Evolutionary conservation across 768 basidiomycete species (phyloP).

Genomic region (Phaeotremella fagi): DNA sequence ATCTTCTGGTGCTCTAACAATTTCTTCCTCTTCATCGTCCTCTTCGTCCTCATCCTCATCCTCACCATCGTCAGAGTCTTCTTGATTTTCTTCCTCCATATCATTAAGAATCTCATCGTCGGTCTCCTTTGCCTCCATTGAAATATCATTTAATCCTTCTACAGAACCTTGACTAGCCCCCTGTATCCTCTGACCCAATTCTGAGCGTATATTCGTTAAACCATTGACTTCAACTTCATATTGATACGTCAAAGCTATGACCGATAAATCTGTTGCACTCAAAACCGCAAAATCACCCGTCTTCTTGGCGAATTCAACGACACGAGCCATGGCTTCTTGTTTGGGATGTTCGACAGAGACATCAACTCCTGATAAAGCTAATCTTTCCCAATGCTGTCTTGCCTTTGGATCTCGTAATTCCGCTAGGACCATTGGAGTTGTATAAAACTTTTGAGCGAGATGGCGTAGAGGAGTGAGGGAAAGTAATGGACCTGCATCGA

Average conservation of each 20-base stretch:
- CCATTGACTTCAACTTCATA: constrained; percentile 58
- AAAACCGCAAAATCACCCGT: constrained; percentile 93
- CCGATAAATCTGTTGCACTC: constrained; percentile 82
- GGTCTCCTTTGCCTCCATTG: constrained; percentile 22
- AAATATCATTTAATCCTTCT: too few relatives aligned
- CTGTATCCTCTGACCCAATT: constrained; percentile 31
- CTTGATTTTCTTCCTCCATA: constrained; percentile 8
- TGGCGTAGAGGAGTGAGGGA: constrained; percentile 79
- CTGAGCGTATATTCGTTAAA: constrained; percentile 20
- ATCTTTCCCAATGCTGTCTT: constrained; percentile 59
- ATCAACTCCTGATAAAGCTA: constrained; percentile 56
- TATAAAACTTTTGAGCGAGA: constrained; percentile 75
- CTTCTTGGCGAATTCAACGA: constrained; percentile 85
- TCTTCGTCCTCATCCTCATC: constrained; percentile 51
- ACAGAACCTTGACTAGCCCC: neutral
- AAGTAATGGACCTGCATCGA: constrained; percentile 90
- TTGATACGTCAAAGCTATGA: constrained; percentile 80
- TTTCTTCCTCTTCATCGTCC: constrained; percentile 9
- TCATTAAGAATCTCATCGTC: constrained; percentile 42
- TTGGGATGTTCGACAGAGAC: constrained; percentile 41
- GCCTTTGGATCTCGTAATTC: constrained; percentile 87
- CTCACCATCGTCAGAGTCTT: constrained; percentile 50
- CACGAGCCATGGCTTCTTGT: constrained; percentile 57
- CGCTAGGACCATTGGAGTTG: constrained; percentile 80
- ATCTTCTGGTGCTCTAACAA: neutral